Conservation (phyloP, 225 moss, liverwort and hornwort genomes). For the Polytrichum formosum region DNA sequence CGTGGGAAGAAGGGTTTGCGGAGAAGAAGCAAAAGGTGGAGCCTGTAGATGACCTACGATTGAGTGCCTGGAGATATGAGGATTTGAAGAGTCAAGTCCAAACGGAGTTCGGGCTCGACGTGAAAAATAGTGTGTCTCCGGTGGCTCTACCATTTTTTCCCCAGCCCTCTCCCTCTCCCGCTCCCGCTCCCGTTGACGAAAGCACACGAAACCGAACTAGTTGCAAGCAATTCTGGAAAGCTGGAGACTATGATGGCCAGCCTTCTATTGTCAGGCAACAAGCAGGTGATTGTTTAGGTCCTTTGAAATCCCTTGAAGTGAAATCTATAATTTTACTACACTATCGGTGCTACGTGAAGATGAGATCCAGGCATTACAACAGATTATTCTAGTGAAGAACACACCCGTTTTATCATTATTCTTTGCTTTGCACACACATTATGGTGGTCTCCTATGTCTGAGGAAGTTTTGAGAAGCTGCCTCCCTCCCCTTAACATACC, state of each 20-base stretch:
- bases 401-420: too few relatives aligned
- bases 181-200: constrained; percentile 13
- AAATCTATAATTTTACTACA: too few relatives aligned
- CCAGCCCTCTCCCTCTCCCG: constrained; percentile 15
- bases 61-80: constrained; percentile 39
- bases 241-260: constrained; percentile 50
- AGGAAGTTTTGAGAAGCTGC: too few relatives aligned
- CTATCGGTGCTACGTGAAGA: too few relatives aligned
- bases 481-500: too few relatives aligned
- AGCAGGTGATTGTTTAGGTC: constrained; percentile 26
- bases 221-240: constrained; percentile 61
- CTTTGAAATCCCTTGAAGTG: neutral
- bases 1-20: constrained; percentile 28
- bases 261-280: constrained; percentile 43
- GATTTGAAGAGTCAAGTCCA: constrained; percentile 33
- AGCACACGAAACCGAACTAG: constrained; percentile 15
- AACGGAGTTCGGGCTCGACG: constrained; percentile 24
- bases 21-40: constrained; percentile 54
- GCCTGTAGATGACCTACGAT: constrained; percentile 27
- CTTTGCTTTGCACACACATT: too few relatives aligned
- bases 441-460: too few relatives aligned
- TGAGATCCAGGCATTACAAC: too few relatives aligned
- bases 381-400: too few relatives aligned
- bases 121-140: constrained; percentile 21
- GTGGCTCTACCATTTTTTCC: constrained; percentile 39